phyloP scores from a whole-genome alignment of 345 rosid genomes.

The Syzygium jambos region DNA sequence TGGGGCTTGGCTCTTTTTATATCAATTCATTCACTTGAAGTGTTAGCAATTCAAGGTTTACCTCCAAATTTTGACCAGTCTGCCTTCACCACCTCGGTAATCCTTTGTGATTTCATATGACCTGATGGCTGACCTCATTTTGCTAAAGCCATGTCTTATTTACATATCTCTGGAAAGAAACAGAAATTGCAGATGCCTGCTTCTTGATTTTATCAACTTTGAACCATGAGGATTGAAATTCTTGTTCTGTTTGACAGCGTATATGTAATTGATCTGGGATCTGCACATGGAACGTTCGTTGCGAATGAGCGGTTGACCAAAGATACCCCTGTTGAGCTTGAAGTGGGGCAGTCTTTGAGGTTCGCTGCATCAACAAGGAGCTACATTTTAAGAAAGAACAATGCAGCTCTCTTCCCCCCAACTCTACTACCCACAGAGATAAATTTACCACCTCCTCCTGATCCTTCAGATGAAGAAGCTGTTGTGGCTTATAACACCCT shows the following conservation, averaged over 20 bases:
- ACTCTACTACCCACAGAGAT: conserved; percentile 56
- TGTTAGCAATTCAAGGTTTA: neutral
- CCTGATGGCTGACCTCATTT: neutral
- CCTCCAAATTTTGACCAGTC: neutral
- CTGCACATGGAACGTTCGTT: conserved; percentile 83
- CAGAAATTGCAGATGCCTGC: neutral
- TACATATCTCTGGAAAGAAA: neutral
- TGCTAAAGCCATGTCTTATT: neutral
- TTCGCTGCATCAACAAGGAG: conserved; percentile 91
- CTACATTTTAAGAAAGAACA: conserved; percentile 72
- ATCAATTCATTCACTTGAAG: neutral
- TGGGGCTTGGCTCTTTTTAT: neutral
- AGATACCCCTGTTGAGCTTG: conserved; percentile 62
- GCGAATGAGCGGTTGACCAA: conserved; percentile 82
- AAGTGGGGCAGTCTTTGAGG: conserved; percentile 73
- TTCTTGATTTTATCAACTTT: neutral
- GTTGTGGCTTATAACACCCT: conserved; percentile 78
- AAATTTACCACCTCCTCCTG: conserved; percentile 64
- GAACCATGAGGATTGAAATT: neutral
- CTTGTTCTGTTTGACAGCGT: conserved; percentile 30
- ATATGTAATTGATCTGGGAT: conserved; percentile 71
- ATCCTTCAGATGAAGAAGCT: conserved; percentile 81
- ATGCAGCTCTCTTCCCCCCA: conserved; percentile 70
- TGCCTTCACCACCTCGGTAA: neutral
- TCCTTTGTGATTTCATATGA: neutral